Base-by-base conservation (phyloP, 495 filamentous ascomycete species). In the Cryomyces minteri region DNA sequence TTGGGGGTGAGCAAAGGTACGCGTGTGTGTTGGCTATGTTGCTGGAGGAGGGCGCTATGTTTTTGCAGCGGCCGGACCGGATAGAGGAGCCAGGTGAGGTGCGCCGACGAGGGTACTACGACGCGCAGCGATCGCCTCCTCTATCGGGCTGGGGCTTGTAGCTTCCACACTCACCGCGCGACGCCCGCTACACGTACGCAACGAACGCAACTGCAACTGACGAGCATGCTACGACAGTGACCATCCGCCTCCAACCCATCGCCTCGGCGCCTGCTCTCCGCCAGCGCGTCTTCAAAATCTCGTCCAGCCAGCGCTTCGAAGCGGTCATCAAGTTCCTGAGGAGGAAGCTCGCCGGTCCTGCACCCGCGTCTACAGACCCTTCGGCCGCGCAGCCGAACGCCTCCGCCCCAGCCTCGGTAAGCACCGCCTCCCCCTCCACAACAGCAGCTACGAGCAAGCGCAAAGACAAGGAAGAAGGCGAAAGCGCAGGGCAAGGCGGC, bases 181-280 rank as follows among this genome's bases (percentile, higher is more conserved):
- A 25, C 18, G 18, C 18, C 18, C 1, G 18, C 18, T 25, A 2
- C 18, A 25, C 18, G 18, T 25, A 25, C 18, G 18, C 18, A 25
- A 25, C 18, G 18, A 25, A 25, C 18, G 18, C 18, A 25, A 25
- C 18, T 25, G 18, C 18, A 25, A 25, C 18, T 25, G 18, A 25
- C 18, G 18, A 25, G 18, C 18, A 25, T 25, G 18, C 18, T 25
- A 8, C n/a, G 1, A 40, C 53, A 81, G 79, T 94, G 4, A 79
- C 76, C 4, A 75, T 94, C 32, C 83, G 84, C 36, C 88, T 98
- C 62, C 80, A 81, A 45, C 77, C 90, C 39, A 77, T 96, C 25
- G 83, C 80, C 41, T 74, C 75, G 25, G 84, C 87, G 4, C 85
- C 86, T 1, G 69, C 73, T 32, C 69, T 94, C 5, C 63, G 70